Conservation (phyloP, 2,329 filamentous ascomycete species). For the Hymenoscyphus albidus region DNA sequence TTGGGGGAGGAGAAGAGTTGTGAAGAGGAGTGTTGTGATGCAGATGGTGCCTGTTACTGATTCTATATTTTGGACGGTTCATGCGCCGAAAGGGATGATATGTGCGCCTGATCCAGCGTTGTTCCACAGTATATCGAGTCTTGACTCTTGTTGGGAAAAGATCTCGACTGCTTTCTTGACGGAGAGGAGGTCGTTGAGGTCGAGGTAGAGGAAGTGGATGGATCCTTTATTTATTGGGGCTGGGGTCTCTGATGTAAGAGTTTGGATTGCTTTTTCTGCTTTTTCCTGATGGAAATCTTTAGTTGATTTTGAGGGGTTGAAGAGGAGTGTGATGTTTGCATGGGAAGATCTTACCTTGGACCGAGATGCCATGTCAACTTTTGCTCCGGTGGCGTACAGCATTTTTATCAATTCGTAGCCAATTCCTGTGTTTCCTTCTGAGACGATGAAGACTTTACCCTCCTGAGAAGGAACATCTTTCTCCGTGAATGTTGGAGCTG, state of each 20-base stretch:
- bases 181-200: slow-evolving; percentile 37
- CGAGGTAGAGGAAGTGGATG: slow-evolving; percentile 36
- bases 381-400: slow-evolving; percentile 39
- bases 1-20: slow-evolving; percentile 38
- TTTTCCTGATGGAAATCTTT: slow-evolving; percentile 29
- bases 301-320: background rate
- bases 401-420: slow-evolving; percentile 37
- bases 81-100: slow-evolving; percentile 7
- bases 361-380: slow-evolving; percentile 41
- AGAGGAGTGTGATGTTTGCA: background rate
- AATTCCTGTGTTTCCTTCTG: slow-evolving; percentile 22
- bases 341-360: slow-evolving; percentile 17
- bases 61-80: slow-evolving; percentile 16
- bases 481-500: slow-evolving; percentile 39
- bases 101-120: slow-evolving; percentile 29
- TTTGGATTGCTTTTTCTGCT: slow-evolving; percentile 36
- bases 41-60: slow-evolving; percentile 18
- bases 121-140: slow-evolving; percentile 39
- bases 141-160: slow-evolving; percentile 34
- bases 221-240: slow-evolving; percentile 15
- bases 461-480: slow-evolving; percentile 25
- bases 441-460: slow-evolving; percentile 16
- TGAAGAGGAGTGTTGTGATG: slow-evolving; percentile 21
- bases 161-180: slow-evolving; percentile 35
- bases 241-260: slow-evolving; percentile 31